These are phyloP conservation scores for Tuber magnatum DNA, from an alignment of 495 filamentous ascomycete species.

Conservation along the genomic window DNA sequence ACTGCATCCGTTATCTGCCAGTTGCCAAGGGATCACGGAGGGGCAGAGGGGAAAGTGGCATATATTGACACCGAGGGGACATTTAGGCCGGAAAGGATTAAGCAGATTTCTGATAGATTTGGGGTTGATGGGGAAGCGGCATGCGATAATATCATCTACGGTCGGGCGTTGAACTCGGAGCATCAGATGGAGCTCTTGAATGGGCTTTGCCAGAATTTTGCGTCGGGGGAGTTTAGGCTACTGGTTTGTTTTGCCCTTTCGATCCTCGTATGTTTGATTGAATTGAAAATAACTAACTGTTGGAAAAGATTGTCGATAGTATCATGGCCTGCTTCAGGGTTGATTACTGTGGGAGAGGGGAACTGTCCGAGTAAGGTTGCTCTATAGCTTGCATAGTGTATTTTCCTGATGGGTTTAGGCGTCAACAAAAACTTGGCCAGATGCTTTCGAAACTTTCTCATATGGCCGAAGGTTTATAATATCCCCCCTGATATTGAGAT, in stretches of 20 bases:
- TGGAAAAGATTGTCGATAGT: constrained; percentile 57
- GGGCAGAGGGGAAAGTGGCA: constrained; percentile 70
- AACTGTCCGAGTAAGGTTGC: constrained; percentile 54
- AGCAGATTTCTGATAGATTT: constrained; percentile 71
- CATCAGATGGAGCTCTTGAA: constrained; percentile 68
- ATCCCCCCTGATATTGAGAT: constrained; percentile 15
- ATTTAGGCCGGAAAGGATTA: constrained; percentile 60
- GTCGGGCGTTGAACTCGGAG: constrained; percentile 62
- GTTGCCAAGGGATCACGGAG: constrained; percentile 57
- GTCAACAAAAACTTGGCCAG: constrained; percentile 67
- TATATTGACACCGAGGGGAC: constrained; percentile 79
- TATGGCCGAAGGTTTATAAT: constrained; percentile 59
- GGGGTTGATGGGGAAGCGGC: constrained; percentile 58
- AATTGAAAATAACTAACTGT: constrained; percentile 13
- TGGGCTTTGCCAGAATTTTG: constrained; percentile 58
- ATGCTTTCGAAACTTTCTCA: constrained; percentile 63
- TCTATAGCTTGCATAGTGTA: background rate
- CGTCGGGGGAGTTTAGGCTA: constrained; percentile 61
- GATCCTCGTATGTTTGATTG: background rate
- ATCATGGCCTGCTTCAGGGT: constrained; percentile 74
- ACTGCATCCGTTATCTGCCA: constrained; percentile 64
- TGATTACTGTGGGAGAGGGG: constrained; percentile 66
- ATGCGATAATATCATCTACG: constrained; percentile 70
- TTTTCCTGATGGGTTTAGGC: constrained; percentile 25
- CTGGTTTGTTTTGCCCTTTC: constrained; percentile 41